A percentile compares a stretch with the other conserved stretches of the same genome.
These are phyloP conservation scores for Pestalotiopsis sp. DNA, from an alignment of 2,329 filamentous ascomycete species.

Conservation along the genomic window DNA sequence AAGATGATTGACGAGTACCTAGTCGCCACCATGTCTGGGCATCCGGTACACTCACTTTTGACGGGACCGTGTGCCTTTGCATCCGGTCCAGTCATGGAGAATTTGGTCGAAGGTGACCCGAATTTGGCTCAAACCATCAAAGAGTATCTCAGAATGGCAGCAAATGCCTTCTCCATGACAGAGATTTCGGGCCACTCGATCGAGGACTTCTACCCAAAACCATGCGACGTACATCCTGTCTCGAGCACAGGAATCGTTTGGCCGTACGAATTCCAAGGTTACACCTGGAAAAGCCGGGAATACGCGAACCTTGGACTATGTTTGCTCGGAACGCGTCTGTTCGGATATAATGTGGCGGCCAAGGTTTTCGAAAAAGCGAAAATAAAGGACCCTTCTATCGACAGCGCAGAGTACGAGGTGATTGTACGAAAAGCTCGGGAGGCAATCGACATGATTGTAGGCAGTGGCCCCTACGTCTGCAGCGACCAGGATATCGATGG, in stretches of 20 bases:
- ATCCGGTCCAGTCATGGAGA: background rate
- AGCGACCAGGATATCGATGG: background rate
- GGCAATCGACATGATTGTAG: slow-evolving; percentile 3
- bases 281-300: background rate
- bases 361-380: background rate
- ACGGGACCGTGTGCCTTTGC: background rate
- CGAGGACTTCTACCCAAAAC: background rate
- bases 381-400: background rate
- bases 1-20: background rate
- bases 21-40: background rate
- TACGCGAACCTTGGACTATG: background rate
- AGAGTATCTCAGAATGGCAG: background rate
- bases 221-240: background rate
- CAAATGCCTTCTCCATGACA: background rate
- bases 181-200: slow-evolving; percentile 1
- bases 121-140: background rate
- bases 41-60: background rate
- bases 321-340: background rate
- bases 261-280: background rate
- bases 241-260: background rate
- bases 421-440: background rate
- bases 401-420: background rate
- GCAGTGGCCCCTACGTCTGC: background rate
- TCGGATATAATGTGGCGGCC: slow-evolving; percentile 1
- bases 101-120: background rate